Percentiles rank a stretch among this genome's conserved stretches.
Evolutionary conservation across 331 rosid genomes (phyloP).

Genomic region (Malus hybrid): DNA sequence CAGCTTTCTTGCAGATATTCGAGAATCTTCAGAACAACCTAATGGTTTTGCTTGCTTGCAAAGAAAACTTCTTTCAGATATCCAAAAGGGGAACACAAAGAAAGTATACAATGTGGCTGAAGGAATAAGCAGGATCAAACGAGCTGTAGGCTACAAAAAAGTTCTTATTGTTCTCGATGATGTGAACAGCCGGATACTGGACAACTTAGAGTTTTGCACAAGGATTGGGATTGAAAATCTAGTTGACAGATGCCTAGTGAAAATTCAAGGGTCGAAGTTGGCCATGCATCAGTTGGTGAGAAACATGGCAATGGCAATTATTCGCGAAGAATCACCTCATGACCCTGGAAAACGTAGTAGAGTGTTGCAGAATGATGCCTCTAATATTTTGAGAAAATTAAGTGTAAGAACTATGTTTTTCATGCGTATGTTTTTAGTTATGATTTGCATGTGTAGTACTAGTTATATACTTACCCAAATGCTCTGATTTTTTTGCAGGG

Average conservation of each 20-base stretch:
- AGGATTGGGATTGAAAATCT: no score
- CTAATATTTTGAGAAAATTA: constrained; percentile 14
- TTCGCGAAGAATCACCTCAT: no score
- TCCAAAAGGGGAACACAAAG: not conserved
- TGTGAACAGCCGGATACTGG: not conserved
- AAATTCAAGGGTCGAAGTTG: no score
- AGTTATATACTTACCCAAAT: not conserved
- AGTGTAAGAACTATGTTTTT: constrained; percentile 1
- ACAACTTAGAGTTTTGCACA: no score
- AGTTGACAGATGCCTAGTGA: no score
- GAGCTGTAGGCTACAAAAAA: not conserved
- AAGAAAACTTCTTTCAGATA: not conserved
- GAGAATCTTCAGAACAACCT: not conserved
- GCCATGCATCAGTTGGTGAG: no score
- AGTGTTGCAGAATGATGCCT: constrained; percentile 21
- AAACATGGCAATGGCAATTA: no score
- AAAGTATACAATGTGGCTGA: not conserved
- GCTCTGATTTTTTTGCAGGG: not conserved
- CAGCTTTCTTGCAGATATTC: not conserved
- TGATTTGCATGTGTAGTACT: not conserved
- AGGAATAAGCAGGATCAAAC: not conserved
- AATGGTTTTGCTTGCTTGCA: not conserved
- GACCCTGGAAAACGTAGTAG: constrained; percentile 18
- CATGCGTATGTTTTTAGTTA: not conserved
- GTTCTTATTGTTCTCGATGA: constrained; percentile 7